Evolutionary conservation across 2,329 filamentous ascomycete species (phyloP), one percentile per base, ranked within the genome.

Genomic region (Incumbomyces lentus): DNA sequence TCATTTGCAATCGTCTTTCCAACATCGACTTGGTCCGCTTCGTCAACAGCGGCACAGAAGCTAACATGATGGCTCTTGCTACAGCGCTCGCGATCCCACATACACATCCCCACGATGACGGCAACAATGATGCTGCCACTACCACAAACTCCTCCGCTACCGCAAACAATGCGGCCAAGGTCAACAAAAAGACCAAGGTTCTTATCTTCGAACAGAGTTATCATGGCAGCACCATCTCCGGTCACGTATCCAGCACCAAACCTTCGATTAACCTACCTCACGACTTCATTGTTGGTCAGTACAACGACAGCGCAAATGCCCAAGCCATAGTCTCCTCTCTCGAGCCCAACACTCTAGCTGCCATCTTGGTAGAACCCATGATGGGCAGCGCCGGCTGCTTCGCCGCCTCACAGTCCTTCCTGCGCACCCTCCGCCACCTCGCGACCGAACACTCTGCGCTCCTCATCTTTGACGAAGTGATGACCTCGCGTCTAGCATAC

Each of bases 131-230:
- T 26, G 8, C 22, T 8, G 22, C 22, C 22, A 26, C 22, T 4
- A 8, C 22, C 22, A 26, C 22, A 4, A 26, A 8, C 22, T 5
- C 22, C 4, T 26, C 22, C 22, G 4, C 22, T 8, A n/a, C 22
- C 22, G 4, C 22, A 26, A 26, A 8, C 22, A 5, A 8, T 26
- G 22, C 22, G 5, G 8, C 22, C 22, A 26, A 26, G 22, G 5
- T 26, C 22, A 26, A 26, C 22, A 26, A 26, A 26, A 68, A 68
- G 76, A 62, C 94, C 93, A 6, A 94, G 67, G 56, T 75, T 80
- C 51, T 78, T 73, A 59, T 95, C 86, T 65, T 95, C 86, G 8
- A 77, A 68, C 2, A 95, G 72, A 59, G 94, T 93, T 2, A 92
- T 90, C 78, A 96, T 54, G 76, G 77, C 2, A 75, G 73, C 1